Evolutionary conservation across 441 rosid species (phyloP).

Genomic region (Isatis lusitanica): DNA sequence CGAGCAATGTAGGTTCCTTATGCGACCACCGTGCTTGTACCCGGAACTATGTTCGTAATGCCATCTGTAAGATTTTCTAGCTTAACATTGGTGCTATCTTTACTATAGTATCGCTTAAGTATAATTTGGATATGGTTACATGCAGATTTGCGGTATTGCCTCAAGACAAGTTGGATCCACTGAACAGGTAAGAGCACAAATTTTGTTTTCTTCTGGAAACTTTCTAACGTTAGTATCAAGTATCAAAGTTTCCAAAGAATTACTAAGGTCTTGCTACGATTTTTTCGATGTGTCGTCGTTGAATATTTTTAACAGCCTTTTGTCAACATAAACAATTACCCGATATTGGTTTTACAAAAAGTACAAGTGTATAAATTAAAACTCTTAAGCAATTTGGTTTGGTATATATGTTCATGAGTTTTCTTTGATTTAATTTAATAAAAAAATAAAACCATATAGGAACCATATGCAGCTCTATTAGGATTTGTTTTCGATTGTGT

Average conservation of each 20-base stretch:
- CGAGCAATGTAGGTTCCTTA: conserved; percentile 67
- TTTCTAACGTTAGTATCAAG: neutral
- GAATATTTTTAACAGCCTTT: no score
- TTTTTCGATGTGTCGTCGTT: no score
- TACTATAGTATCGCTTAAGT: neutral
- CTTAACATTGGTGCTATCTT: neutral
- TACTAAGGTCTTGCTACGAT: neutral
- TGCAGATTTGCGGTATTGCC: conserved; percentile 76
- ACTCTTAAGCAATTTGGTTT: no score
- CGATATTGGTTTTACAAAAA: no score
- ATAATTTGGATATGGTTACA: conserved; percentile 14
- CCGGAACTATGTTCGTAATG: conserved; percentile 41
- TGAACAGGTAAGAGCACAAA: conserved; percentile 58
- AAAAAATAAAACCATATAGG: no score
- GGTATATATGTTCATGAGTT: no score
- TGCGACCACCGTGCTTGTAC: conserved; percentile 41
- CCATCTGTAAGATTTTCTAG: conserved; percentile 62
- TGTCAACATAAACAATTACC: no score
- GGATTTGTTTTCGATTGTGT: no score
- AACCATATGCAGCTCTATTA: no score
- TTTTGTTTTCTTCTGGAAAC: neutral
- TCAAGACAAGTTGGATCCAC: conserved; percentile 71
- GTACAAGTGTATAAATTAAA: no score
- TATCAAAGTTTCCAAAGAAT: neutral
- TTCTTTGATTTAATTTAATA: no score